Evolutionary conservation across 768 basidiomycete species (phyloP), one percentile per base, ranked within the genome.

Genomic region (Leccinum subtestaceum): DNA sequence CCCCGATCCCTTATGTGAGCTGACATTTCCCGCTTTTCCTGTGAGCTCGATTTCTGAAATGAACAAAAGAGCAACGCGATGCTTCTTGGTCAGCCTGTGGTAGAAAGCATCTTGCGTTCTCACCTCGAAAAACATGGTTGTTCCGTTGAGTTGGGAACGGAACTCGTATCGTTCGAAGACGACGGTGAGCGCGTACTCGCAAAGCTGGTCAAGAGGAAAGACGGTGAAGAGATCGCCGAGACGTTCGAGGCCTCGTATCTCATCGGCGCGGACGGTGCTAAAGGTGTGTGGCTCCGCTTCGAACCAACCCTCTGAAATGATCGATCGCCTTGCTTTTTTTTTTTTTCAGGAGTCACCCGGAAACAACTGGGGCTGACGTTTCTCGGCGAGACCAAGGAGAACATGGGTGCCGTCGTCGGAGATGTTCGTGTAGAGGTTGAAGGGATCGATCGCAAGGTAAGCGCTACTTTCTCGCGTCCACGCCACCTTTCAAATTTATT

Each of bases 131-230:
- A 65, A 9, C 58, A 64, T 7, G 63, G 60, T 0, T 74, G 72
- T 52, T 45, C 43, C 13, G 72, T 82, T 13, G 81, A 84, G 60
- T 55, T 77, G n/a, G 77, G 75, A 15, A 79, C 78, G 1, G 79
- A 80, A 56, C 74, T 84, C 8, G 43, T 65, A n/a, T 77, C 77
- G 0, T 77, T 84, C 47, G 68, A 74, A 52, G 77, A 82, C 56
- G 60, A 63, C 9, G 67, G 69, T 2, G 71, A 74, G 32, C 60
- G 60, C 31, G 77, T 83, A 7, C 60, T 68, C 11, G 80, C 76
- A 7, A 71, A 72, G 12, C 57, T 82, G 5, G 36, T 73, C 27
- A 68, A 71, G 56, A 63, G 11, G 17, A 52, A 38, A n/a, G 62
- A 69, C 2, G 74, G 64, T 1, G 23, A 65, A 27, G 70, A 71